Evolutionary conservation across 2,329 filamentous ascomycete species (phyloP).

Genomic region (Colletotrichum eremochloae): DNA sequence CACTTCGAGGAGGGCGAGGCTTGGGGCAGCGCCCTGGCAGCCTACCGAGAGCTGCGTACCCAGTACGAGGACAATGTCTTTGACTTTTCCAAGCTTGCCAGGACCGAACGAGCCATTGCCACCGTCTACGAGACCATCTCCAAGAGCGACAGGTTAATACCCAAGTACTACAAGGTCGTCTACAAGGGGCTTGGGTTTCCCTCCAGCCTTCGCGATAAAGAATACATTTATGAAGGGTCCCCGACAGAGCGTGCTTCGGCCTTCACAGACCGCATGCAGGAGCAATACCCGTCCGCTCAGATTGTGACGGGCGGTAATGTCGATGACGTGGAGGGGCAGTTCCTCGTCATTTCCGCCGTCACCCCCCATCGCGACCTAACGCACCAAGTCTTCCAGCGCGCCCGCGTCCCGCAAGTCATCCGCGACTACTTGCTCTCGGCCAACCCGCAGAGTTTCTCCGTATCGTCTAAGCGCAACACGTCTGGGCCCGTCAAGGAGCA

Average conservation of each 20-base stretch:
- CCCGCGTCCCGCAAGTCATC: conserved; percentile 85
- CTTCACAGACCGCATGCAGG: conserved; percentile 93
- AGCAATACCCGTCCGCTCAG: conserved; percentile 88
- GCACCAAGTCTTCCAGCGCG: conserved; percentile 88
- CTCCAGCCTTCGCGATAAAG: conserved; percentile 83
- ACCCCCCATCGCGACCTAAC: conserved; percentile 84
- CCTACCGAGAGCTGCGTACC: conserved; percentile 90
- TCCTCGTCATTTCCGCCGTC: conserved; percentile 84
- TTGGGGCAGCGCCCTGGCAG: conserved; percentile 88
- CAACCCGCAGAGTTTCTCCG: conserved; percentile 82
- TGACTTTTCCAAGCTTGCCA: conserved; percentile 91
- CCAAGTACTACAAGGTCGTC: conserved; percentile 91
- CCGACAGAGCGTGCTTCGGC: conserved; percentile 81
- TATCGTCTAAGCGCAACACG: conserved; percentile 79
- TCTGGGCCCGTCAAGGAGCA: conserved; percentile 79
- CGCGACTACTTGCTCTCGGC: conserved; percentile 89
- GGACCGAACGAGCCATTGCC: conserved; percentile 90
- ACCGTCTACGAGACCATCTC: conserved; percentile 91
- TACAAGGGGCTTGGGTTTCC: conserved; percentile 94
- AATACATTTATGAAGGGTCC: conserved; percentile 90
- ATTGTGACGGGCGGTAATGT: conserved; percentile 77
- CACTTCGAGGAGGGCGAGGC: conserved; percentile 94
- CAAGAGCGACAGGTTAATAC: conserved; percentile 81
- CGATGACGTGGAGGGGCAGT: conserved; percentile 91
- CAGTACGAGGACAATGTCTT: conserved; percentile 93